Base-by-base conservation (phyloP, 2,329 filamentous ascomycete genomes). In the Sporothrix curviconia region DNA sequence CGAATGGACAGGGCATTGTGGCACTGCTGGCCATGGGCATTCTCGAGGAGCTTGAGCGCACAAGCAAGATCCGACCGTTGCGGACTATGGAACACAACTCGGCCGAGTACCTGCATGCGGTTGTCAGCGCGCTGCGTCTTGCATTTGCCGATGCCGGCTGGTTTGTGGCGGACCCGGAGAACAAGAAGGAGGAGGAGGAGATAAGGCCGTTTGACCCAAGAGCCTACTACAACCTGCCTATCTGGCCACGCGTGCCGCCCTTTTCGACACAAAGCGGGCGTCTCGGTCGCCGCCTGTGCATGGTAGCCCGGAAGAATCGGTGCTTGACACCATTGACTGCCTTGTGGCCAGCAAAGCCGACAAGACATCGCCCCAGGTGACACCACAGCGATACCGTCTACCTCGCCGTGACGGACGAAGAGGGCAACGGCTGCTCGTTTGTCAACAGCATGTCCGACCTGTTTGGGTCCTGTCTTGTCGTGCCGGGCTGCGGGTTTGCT, bases 311-410 rank as follows among this genome's bases (percentile, higher is more conserved):
- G 47, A 12, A 17, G 55, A 34, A 3, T 11, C 17, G 7, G 15
- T 36, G 14, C 37, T 53, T 1, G 32, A 47, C 9, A 32, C 19
- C 14, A 49, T 59, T 2, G 46, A 49, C 24, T 55, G 52, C 46
- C 44, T 55, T 11, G 28, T 32, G 0, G 44, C 40, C 19, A 46
- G 52, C 52, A 34, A 40, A 11, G 19, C 32, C 17, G n/a, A 15
- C n/a, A 3, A 25, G 6, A 11, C 34, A 3, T n/a, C 56, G 5
- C 42, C 54, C n/a, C 19, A 32, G 3, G 25, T 49, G 7, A 88
- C 88, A n/a, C n/a, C n/a, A n/a, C 70, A 89, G 86, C 69, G 92
- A 97, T 69, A 97, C 92, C 0, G 90, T 96, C 32, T 97, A 96
- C 74, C 94, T 97, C 66, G 86, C 88, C 52, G 88, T 88, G 14